Conservation (phyloP, 352 stramenopile genomes). For the Pythium utonaiense region DNA sequence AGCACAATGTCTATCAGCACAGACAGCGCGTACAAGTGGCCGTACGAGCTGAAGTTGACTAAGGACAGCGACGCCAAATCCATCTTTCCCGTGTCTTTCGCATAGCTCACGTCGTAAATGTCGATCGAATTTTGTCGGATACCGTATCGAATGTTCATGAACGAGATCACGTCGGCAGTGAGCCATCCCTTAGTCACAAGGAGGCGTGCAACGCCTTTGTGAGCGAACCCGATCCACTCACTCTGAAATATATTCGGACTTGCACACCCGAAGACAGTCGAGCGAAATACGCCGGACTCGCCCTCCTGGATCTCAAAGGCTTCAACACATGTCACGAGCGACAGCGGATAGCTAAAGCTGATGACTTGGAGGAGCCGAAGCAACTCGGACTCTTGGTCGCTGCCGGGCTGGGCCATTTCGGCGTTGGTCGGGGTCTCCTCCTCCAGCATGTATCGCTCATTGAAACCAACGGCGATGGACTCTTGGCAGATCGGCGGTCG, state of each 20-base stretch:
- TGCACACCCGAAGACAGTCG: conserved; percentile 12
- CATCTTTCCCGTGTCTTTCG: not conserved
- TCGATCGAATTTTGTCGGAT: conserved; percentile 20
- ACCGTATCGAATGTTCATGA: conserved; percentile 16
- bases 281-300: not conserved
- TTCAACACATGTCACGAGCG: conserved; percentile 15
- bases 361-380: conserved; percentile 16
- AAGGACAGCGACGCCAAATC: conserved; percentile 2
- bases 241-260: conserved; percentile 13
- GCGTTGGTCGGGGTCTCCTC: conserved; percentile 3
- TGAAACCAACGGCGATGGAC: conserved; percentile 10
- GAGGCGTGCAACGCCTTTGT: conserved; percentile 3
- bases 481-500: conserved; percentile 21
- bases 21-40: conserved; percentile 17
- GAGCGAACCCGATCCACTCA: conserved; percentile 13
- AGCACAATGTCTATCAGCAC: conserved; percentile 24
- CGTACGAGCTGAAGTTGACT: conserved; percentile 22
- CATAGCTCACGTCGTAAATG: conserved; percentile 19
- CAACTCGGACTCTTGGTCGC: conserved; percentile 10
- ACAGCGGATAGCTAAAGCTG: conserved; percentile 17
- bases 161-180: conserved; percentile 15
- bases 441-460: conserved; percentile 14
- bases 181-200: conserved; percentile 16
- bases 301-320: conserved; percentile 3
- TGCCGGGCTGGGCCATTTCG: conserved; percentile 10